These are phyloP conservation scores for Cryoendolithus antarcticus DNA, from an alignment of 2,329 filamentous ascomycete genomes.

Conservation along the genomic window DNA sequence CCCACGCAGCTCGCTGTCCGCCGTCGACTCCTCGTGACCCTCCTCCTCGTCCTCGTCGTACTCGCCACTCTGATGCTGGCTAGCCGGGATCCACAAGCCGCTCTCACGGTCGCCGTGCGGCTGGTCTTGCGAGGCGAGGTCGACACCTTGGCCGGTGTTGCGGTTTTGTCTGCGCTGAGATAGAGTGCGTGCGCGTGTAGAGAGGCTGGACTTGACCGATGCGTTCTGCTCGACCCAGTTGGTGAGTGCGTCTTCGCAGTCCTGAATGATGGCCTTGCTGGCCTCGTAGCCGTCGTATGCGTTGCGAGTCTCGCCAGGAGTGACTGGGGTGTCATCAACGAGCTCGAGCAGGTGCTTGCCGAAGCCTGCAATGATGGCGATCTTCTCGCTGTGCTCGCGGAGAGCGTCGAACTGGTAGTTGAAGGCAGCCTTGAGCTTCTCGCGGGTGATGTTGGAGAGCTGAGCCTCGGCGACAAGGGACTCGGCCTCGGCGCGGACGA, in stretches of 20 bases:
- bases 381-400: constrained; percentile 94
- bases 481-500: constrained; percentile 94
- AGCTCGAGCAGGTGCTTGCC: constrained; percentile 97
- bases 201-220: constrained; percentile 75
- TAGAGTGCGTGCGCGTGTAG: constrained; percentile 72
- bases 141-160: constrained; percentile 59
- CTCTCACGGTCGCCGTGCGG: constrained; percentile 63
- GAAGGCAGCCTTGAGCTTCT: constrained; percentile 98
- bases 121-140: constrained; percentile 71
- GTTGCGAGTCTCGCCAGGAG: constrained; percentile 86
- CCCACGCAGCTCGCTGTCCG: constrained; percentile 30
- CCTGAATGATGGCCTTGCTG: constrained; percentile 96
- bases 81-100: constrained; percentile 66
- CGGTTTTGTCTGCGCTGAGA: constrained; percentile 66
- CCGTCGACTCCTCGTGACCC: constrained; percentile 41
- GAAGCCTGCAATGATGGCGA: constrained; percentile 93
- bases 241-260: constrained; percentile 92
- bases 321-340: constrained; percentile 92
- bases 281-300: constrained; percentile 98
- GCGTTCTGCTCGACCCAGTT: constrained; percentile 94
- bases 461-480: constrained; percentile 98
- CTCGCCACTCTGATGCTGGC: constrained; percentile 49
- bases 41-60: constrained; percentile 56
- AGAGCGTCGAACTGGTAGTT: constrained; percentile 97
- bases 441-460: constrained; percentile 96